Conservation (phyloP, 768 basidiomycete genomes). For the Mycena pura region DNA sequence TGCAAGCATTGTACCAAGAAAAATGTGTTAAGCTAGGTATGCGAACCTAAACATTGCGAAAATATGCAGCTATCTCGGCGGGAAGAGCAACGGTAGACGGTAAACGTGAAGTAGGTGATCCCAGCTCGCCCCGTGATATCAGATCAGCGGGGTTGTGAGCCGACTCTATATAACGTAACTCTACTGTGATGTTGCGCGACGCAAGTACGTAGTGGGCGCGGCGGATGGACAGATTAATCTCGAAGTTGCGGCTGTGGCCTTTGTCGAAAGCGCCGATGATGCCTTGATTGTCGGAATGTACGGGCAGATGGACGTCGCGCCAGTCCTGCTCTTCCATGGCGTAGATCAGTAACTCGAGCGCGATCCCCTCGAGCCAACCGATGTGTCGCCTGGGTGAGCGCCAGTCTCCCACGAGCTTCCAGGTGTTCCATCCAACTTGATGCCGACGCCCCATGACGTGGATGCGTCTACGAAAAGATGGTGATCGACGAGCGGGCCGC, state of each 20-base stretch:
- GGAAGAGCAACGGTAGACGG: background rate
- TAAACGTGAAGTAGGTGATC: background rate
- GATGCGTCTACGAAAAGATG: conserved; percentile 30
- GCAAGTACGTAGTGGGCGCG: conserved; percentile 10
- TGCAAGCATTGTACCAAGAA: background rate
- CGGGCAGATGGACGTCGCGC: conserved; percentile 19
- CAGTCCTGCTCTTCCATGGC: conserved; percentile 1
- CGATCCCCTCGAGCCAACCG: background rate
- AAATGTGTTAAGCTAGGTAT: background rate
- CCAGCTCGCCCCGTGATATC: conserved; percentile 28
- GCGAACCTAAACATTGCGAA: background rate
- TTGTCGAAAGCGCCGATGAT: conserved; percentile 34
- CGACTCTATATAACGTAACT: conserved; percentile 28
- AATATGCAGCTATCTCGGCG: background rate
- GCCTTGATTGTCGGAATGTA: conserved; percentile 38
- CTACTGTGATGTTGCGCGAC: conserved; percentile 14
- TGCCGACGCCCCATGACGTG: conserved; percentile 28
- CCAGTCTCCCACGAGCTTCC: conserved; percentile 11
- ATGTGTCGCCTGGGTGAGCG: conserved; percentile 7
- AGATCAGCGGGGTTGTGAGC: conserved; percentile 34
- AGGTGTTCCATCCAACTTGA: conserved; percentile 23
- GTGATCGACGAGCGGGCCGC: background rate
- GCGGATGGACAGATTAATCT: conserved; percentile 30
- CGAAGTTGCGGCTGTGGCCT: conserved; percentile 29
- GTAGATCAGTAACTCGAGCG: conserved; percentile 21